Evolutionary conservation across 805 yeast species (phyloP).

Genomic region (Wickerhamiella galacta): DNA sequence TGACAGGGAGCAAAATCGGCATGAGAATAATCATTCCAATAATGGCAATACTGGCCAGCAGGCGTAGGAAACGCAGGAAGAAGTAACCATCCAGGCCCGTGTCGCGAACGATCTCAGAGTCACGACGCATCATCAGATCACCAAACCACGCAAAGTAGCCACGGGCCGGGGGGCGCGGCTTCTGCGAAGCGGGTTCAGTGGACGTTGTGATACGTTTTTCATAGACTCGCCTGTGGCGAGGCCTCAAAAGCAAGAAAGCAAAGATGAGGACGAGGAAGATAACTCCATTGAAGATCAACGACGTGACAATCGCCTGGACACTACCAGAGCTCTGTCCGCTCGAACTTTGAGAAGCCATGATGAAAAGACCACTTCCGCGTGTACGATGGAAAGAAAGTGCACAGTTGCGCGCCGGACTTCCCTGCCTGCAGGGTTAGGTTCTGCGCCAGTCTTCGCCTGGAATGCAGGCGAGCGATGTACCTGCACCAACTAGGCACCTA

Average conservation of each 20-base stretch:
- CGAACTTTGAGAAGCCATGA: too few species aligned
- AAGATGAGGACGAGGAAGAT: constrained; percentile 45
- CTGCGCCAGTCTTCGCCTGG: too few species aligned
- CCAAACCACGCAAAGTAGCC: constrained; percentile 58
- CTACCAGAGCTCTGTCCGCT: too few species aligned
- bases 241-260: constrained; percentile 49
- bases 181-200: constrained; percentile 27
- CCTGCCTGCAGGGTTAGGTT: too few species aligned
- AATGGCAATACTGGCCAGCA: constrained; percentile 37
- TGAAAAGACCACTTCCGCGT: too few species aligned
- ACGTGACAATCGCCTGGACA: constrained; percentile 41
- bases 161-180: constrained; percentile 56
- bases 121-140: constrained; percentile 48
- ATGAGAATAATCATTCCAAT: constrained; percentile 38
- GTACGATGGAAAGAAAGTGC: too few species aligned
- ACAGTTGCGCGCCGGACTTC: too few species aligned
- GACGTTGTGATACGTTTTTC: constrained; percentile 63
- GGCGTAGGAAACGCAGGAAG: constrained; percentile 58
- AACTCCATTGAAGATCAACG: constrained; percentile 51
- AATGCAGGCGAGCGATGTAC: too few species aligned
- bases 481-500: too few species aligned
- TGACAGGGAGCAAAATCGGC: constrained; percentile 68
- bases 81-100: constrained; percentile 92
- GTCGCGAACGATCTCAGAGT: constrained; percentile 61
- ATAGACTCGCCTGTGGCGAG: constrained; percentile 55